phyloP scores from a whole-genome alignment of 2,329 filamentous ascomycete species.

The Phialophora macrospora region DNA sequence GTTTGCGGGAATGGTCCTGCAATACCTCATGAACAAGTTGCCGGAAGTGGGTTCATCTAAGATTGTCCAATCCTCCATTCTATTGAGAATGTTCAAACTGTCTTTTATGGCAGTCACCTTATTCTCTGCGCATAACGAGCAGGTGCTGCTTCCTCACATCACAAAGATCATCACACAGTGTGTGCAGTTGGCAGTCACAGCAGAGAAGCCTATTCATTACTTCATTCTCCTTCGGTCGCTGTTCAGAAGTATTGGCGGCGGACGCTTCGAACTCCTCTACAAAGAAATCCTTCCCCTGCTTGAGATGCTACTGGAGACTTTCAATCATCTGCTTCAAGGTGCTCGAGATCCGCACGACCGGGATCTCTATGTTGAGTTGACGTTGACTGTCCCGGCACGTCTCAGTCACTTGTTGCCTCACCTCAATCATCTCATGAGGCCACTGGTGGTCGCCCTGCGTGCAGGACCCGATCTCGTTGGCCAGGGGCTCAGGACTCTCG shows the following conservation, averaged over 20 bases:
- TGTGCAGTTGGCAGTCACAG: slow-evolving; percentile 92
- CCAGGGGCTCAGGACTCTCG: slow-evolving; percentile 88
- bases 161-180: slow-evolving; percentile 97
- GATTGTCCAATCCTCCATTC: slow-evolving; percentile 87
- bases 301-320: slow-evolving; percentile 95
- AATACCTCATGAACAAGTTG: slow-evolving; percentile 96
- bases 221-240: slow-evolving; percentile 90
- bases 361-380: slow-evolving; percentile 96
- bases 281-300: slow-evolving; percentile 95
- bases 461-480: slow-evolving; percentile 92
- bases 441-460: slow-evolving; percentile 90
- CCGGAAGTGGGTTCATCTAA: slow-evolving; percentile 92
- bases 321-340: slow-evolving; percentile 91
- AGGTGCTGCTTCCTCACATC: slow-evolving; percentile 91
- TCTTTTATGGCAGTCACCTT: slow-evolving; percentile 99
- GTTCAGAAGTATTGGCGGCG: slow-evolving; percentile 95
- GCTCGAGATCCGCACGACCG: slow-evolving; percentile 88
- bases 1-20: slow-evolving; percentile 96
- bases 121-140: slow-evolving; percentile 92
- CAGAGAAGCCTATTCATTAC: slow-evolving; percentile 98
- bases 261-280: slow-evolving; percentile 95
- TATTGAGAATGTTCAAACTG: slow-evolving; percentile 93
- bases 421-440: slow-evolving; percentile 94
- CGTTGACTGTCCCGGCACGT: slow-evolving; percentile 90
- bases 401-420: slow-evolving; percentile 94